Conservation (phyloP, 2,329 filamentous ascomycete species). For the Daldinia eschscholtzii region DNA sequence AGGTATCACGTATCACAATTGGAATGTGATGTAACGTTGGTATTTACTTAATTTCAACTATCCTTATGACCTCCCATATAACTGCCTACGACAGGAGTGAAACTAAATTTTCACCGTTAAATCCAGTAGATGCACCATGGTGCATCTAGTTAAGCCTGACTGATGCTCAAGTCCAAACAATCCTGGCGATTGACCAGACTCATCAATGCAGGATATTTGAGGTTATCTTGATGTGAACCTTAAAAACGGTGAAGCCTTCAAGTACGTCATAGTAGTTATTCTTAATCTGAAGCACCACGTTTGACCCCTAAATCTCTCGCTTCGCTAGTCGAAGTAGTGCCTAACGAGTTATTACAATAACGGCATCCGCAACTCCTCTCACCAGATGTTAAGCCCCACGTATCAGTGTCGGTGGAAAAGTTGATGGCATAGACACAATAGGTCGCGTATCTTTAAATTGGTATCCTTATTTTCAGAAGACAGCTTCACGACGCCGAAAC, state of each 20-base stretch:
- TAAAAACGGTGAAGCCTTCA: not conserved
- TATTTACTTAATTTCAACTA: not conserved
- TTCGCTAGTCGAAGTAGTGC: not conserved
- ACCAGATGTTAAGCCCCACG: not conserved
- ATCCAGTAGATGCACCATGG: not conserved
- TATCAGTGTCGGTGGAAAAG: not conserved
- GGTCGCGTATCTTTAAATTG: not conserved
- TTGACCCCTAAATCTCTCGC: not conserved
- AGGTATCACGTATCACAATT: not conserved
- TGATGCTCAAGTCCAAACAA: not conserved
- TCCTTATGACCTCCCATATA: not conserved
- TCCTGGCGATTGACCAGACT: not conserved
- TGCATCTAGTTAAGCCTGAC: not conserved
- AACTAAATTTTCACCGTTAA: not conserved
- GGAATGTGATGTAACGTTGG: not conserved
- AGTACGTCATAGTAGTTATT: not conserved
- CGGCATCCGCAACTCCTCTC: not conserved
- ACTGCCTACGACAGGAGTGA: not conserved
- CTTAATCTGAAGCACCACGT: not conserved
- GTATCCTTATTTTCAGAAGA: not conserved
- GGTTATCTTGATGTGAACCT: not conserved
- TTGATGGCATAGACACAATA: not conserved
- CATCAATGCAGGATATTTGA: not conserved
- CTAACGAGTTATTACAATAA: not conserved
- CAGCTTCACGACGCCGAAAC: conserved; percentile 43